Base-by-base conservation (phyloP, 768 basidiomycete species). In the Tulasnella sp. region DNA sequence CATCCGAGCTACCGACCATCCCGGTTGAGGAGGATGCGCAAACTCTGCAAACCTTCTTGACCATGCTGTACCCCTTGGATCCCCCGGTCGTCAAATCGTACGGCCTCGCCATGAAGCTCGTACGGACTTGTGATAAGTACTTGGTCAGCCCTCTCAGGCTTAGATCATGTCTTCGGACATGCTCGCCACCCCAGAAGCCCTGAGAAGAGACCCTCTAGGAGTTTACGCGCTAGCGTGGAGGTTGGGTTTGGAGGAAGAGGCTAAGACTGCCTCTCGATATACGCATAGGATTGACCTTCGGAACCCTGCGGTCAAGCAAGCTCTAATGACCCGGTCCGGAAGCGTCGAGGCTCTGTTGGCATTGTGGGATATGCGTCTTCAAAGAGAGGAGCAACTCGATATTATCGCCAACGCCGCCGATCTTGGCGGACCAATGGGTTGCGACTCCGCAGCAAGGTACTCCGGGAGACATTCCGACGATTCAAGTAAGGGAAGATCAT, bases 181-280 rank as follows among this genome's bases (percentile, higher is more conserved):
- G 31, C 40, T 75, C 1, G 40, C 40, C 73, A 40, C 73, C 9
- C 40, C 40, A n/a, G 46, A 75, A 40, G 74, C 40, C 6, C 41
- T 75, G 8, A 11, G n/a, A 14, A 42, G 46, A 2, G 74, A 75
- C 40, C 41, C 74, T 8, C 3, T 75, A 5, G 46, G 46, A 16
- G 41, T 42, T 24, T 75, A 42, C 20, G 74, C 41, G 22, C 46
- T 75, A 0, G 40, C 74, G 41, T 48, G 46, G 41, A 42, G 40
- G 40, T 28, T 75, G 41, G 74, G 74, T 16, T 8, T 75, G 14
- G 74, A 75, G n/a, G 74, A 42, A 16, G 74, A 75, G 46, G 74
- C 74, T 1, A 75, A 48, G 40, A 42, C 46, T 42, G 74, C 74
- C n/a, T 75, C 74, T 14, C 74, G 74, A 42, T 75, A 75, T 40